Evolutionary conservation across 2,329 filamentous ascomycete genomes (phyloP).

Genomic region (Septoria linicola): DNA sequence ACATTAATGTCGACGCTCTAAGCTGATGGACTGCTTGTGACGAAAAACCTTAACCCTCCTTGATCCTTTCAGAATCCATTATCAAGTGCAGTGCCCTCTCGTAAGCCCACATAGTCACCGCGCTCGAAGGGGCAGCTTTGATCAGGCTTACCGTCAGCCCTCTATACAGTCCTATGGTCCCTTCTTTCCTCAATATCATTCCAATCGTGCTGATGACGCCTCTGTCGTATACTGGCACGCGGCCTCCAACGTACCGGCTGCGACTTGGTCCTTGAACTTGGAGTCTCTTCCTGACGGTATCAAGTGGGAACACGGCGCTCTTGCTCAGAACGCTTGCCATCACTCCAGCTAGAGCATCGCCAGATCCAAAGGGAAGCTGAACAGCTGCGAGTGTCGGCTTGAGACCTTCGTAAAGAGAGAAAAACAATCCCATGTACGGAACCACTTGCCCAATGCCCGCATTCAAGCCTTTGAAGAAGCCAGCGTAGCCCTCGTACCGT

Average conservation of each 20-base stretch:
- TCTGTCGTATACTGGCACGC: conserved; percentile 76
- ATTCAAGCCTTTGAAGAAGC: conserved; percentile 84
- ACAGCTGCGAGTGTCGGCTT: conserved; percentile 45
- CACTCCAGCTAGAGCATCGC: conserved; percentile 80
- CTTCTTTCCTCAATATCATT: conserved; percentile 70
- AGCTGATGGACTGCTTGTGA: too few relatives aligned
- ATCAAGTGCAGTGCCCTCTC: conserved; percentile 64
- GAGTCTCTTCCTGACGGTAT: conserved; percentile 86
- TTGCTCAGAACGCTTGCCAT: conserved; percentile 79
- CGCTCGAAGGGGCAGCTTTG: conserved; percentile 91
- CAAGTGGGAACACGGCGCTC: conserved; percentile 86
- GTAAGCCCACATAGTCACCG: conserved; percentile 93
- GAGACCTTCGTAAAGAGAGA: conserved; percentile 79
- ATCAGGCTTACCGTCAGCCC: conserved; percentile 84
- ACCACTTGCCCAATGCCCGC: conserved; percentile 85
- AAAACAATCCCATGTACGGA: conserved; percentile 97
- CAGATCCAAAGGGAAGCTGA: conserved; percentile 64
- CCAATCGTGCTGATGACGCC: conserved; percentile 65
- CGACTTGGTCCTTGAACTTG: conserved; percentile 93
- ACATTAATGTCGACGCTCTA: too few relatives aligned
- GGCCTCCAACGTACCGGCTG: conserved; percentile 68
- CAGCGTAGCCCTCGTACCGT: conserved; percentile 68
- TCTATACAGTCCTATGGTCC: conserved; percentile 77
- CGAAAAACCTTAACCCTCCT: not conserved
- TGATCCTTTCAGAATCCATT: not conserved